phyloP scores from a whole-genome alignment of 371 early-diverging fungal species.

The Syncephalis plumigaleata region DNA sequence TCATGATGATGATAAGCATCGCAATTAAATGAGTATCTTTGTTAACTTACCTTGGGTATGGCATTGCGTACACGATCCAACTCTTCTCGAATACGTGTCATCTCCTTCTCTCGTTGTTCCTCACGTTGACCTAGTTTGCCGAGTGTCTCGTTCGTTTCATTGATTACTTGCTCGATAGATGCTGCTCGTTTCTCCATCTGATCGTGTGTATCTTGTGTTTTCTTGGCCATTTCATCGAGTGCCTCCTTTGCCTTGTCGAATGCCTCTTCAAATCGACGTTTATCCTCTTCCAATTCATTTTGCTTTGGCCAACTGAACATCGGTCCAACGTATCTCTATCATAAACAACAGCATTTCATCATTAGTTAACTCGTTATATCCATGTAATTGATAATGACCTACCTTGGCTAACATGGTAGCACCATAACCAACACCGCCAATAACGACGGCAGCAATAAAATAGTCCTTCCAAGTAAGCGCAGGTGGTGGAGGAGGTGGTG shows the following conservation, averaged over 20 bases:
- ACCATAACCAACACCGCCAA: slow-evolving; percentile 76
- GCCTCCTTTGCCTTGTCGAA: slow-evolving; percentile 53
- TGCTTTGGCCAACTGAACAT: slow-evolving; percentile 45
- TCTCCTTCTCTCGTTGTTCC: slow-evolving; percentile 43
- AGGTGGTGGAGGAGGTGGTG: slow-evolving; percentile 43
- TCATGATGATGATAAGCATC: background rate
- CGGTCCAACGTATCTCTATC: slow-evolving; percentile 47
- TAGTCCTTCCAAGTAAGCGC: slow-evolving; percentile 81
- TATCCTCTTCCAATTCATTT: slow-evolving; percentile 47
- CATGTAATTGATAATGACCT: slow-evolving; percentile 4
- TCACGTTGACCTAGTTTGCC: slow-evolving; percentile 54
- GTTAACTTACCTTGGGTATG: slow-evolving; percentile 70
- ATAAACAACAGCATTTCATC: background rate
- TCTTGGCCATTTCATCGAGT: slow-evolving; percentile 42
- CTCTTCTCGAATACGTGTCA: slow-evolving; percentile 49
- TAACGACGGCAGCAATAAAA: slow-evolving; percentile 72
- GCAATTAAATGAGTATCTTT: no score
- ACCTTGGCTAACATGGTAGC: slow-evolving; percentile 64
- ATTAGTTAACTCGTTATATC: no score
- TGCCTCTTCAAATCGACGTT: slow-evolving; percentile 51
- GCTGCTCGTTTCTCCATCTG: slow-evolving; percentile 48
- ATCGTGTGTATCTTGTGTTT: slow-evolving; percentile 30
- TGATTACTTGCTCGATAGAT: slow-evolving; percentile 50
- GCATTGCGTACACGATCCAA: slow-evolving; percentile 54
- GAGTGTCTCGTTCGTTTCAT: slow-evolving; percentile 38